A percentile compares a stretch with the other conserved stretches of the same genome.
phyloP scores from a whole-genome alignment of 306 rosid genomes.

The Corylus americana region DNA sequence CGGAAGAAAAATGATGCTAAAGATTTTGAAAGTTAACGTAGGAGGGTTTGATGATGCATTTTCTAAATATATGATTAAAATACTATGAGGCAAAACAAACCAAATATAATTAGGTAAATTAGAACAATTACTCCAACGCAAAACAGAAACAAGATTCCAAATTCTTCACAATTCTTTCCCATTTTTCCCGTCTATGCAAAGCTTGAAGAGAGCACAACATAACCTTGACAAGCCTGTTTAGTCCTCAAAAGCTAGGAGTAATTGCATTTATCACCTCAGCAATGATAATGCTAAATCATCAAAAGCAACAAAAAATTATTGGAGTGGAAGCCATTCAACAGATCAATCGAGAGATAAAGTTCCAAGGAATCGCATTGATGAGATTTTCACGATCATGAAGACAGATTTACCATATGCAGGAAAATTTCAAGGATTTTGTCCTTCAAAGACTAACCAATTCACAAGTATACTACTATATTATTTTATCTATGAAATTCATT shows the following conservation, averaged over 20 bases:
- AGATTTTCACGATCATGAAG: background rate
- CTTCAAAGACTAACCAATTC: background rate
- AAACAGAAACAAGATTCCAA: too few species aligned
- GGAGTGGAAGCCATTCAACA: background rate
- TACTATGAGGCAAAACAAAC: too few species aligned
- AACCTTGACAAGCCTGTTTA: too few species aligned
- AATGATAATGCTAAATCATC: too few species aligned
- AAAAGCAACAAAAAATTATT: background rate
- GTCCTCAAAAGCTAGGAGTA: too few species aligned
- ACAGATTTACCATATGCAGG: background rate
- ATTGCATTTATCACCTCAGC: too few species aligned
- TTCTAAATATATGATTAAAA: too few species aligned
- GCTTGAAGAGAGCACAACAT: too few species aligned
- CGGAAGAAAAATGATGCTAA: background rate
- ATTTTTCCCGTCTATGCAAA: background rate
- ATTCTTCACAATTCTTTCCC: background rate
- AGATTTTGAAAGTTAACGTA: background rate
- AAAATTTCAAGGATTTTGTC: background rate
- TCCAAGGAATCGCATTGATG: background rate
- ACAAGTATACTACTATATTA: background rate
- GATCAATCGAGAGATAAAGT: background rate
- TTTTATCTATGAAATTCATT: background rate
- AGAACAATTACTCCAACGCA: too few species aligned
- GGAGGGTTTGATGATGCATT: background rate
- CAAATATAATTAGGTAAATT: too few species aligned